Base-by-base conservation (phyloP, 345 rosid species). In the Eucalyptus victrix region DNA sequence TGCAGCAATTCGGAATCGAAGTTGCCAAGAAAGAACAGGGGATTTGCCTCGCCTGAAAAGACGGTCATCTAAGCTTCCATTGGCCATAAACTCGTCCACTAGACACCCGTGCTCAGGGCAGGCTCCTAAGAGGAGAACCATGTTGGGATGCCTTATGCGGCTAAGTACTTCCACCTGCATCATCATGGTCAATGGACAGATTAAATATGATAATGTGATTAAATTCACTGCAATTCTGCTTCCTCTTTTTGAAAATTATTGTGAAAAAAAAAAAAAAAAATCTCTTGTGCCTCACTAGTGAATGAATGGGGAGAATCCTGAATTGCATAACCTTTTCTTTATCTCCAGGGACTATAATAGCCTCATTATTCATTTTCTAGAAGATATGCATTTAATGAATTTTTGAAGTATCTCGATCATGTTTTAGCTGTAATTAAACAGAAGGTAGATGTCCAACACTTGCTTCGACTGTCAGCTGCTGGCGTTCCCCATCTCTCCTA, bases 121-220 rank as follows among this genome's bases (percentile, higher is more conserved):
- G 58, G 99, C 99, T 89, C 99, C 99, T 86, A 97, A 93, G 19
- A 97, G 98, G 76, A 97, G 97, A 80, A 97, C 98, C 99, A 97
- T 97, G 93, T 96, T 95, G 3, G 99, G 99, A 94, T 97, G 99
- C 91, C 99, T 92, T 89, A 97, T 96, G 93, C 95, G 91, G 95
- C 99, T 95, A 37, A 97, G 96, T 40, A 97, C 95, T 89, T 97
- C 98, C 87, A 97, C 93, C 99, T 97, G 94, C 19, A 83, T 80
- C 30, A 54, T 32, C 72, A 50, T n/a, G 50, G 47, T 34, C 45
- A 50, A 88, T 21, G 87, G 53, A 86, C 28, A 51, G 16, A 28
- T 60, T 28, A 37, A 51, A 9, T 11, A 76, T 9, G 47, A 19
- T 40, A 11, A 76, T 21, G 85, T 40, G 47, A 21, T 76, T 76